phyloP scores from a whole-genome alignment of 352 stramenopile species.

The Nothophytophthora sp. region DNA sequence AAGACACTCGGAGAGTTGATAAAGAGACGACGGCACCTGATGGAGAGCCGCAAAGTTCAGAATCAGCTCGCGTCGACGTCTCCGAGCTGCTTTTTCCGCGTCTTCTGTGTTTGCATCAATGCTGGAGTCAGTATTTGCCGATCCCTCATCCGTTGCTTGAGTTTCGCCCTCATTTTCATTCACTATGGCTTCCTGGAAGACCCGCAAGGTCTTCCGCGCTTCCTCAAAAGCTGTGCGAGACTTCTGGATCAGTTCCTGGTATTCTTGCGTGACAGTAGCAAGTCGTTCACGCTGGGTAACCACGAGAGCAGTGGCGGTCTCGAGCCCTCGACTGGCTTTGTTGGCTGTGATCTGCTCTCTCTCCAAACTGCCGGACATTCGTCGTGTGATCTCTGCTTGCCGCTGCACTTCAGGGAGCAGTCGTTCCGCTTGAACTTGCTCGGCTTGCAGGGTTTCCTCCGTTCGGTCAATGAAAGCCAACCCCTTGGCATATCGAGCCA shows the following conservation, averaged over 20 bases:
- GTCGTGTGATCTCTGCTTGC: slow-evolving; percentile 39
- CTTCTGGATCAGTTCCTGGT: slow-evolving; percentile 44
- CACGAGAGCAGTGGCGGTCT: slow-evolving; percentile 40
- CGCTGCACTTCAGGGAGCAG: slow-evolving; percentile 55
- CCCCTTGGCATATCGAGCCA: slow-evolving; percentile 33
- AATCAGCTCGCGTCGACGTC: slow-evolving; percentile 17
- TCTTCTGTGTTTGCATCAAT: neutral
- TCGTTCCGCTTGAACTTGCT: slow-evolving; percentile 49
- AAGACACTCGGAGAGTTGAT: slow-evolving; percentile 67
- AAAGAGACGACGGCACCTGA: slow-evolving; percentile 50
- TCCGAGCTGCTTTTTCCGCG: neutral
- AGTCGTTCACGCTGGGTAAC: slow-evolving; percentile 43
- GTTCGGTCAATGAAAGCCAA: slow-evolving; percentile 59
- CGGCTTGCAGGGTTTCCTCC: slow-evolving; percentile 43
- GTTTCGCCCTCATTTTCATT: slow-evolving; percentile 5
- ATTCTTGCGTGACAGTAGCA: slow-evolving; percentile 46
- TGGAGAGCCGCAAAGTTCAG: slow-evolving; percentile 38
- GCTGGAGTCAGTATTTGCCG: too few species aligned
- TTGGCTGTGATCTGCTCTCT: slow-evolving; percentile 46
- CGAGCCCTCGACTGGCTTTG: slow-evolving; percentile 51
- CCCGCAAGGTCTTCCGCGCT: slow-evolving; percentile 19
- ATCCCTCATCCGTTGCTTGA: neutral
- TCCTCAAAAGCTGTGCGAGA: slow-evolving; percentile 31
- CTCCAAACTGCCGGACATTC: slow-evolving; percentile 68
- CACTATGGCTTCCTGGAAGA: slow-evolving; percentile 37